A percentile compares a stretch with the other conserved stretches of the same genome.
These are phyloP conservation scores for Penicillium sp. DNA, from an alignment of 2,329 filamentous ascomycete species.

Conservation along the genomic window DNA sequence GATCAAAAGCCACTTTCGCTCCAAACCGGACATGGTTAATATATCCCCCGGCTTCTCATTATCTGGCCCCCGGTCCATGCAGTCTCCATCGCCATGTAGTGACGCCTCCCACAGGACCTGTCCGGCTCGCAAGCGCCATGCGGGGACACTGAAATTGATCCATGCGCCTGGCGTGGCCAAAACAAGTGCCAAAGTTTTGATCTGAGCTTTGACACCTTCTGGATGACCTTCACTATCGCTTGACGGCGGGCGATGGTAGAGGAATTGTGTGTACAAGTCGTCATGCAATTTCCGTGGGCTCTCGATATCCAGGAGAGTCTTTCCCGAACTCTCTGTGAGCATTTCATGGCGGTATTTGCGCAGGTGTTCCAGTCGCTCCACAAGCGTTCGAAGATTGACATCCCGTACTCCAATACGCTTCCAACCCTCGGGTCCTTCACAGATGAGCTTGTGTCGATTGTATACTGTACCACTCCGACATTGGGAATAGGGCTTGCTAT, in stretches of 20 bases:
- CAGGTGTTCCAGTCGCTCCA: conserved; percentile 35
- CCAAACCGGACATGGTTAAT: conserved; percentile 31
- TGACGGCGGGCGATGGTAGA: conserved; percentile 36
- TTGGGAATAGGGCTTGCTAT: conserved; percentile 36
- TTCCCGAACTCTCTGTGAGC: conserved; percentile 27
- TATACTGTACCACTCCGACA: conserved; percentile 35
- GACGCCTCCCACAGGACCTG: conserved; percentile 45
- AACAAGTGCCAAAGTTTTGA: conserved; percentile 44
- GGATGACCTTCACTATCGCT: conserved; percentile 25
- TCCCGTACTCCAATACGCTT: conserved; percentile 43
- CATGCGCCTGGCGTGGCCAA: conserved; percentile 45
- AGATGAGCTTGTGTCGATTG: conserved; percentile 37
- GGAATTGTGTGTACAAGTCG: conserved; percentile 37
- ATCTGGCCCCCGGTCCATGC: conserved; percentile 16
- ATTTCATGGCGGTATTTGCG: conserved; percentile 36
- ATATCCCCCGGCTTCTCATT: conserved; percentile 15
- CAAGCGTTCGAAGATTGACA: conserved; percentile 32
- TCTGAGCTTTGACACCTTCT: conserved; percentile 44
- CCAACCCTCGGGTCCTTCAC: conserved; percentile 40
- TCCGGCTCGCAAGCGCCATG: conserved; percentile 47
- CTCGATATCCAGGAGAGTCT: conserved; percentile 38
- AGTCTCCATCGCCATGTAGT: conserved; percentile 38
- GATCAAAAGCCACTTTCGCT: conserved; percentile 53
- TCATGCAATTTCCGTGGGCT: conserved; percentile 33
- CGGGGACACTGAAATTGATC: conserved; percentile 47